Conservation (phyloP, 108 stramenopile genomes). For the Halocafeteria seosinensis region DNA sequence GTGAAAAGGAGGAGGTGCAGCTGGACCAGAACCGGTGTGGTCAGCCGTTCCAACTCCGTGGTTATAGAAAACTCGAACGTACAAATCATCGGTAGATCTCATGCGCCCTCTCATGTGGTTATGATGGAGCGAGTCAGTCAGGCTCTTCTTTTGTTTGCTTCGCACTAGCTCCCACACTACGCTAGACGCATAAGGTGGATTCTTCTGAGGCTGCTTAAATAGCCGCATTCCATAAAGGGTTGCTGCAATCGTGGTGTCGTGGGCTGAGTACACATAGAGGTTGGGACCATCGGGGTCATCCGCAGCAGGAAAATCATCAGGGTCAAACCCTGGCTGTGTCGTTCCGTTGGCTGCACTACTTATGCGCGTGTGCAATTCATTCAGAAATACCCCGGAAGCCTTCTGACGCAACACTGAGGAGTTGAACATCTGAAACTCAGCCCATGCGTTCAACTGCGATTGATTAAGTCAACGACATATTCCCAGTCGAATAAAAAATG, state of each 20-base stretch:
- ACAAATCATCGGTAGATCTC: background rate
- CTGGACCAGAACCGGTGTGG: background rate
- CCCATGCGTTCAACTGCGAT: background rate
- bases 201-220: background rate
- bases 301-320: background rate
- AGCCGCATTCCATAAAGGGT: background rate
- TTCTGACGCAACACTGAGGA: background rate
- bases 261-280: background rate
- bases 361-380: background rate
- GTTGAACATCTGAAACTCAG: background rate
- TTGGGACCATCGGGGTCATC: background rate
- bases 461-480: too few species aligned
- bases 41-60: background rate
- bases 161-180: conserved; percentile 1
- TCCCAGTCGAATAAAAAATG: too few species aligned
- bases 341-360: background rate
- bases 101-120: background rate
- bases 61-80: background rate
- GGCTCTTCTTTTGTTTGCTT: too few species aligned
- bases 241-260: background rate
- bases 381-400: background rate
- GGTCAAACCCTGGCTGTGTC: background rate
- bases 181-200: background rate
- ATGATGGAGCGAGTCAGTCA: too few species aligned
- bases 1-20: background rate